Evolutionary conservation across 2,329 filamentous ascomycete genomes (phyloP).

Genomic region (Lasiodiplodia citricola): DNA sequence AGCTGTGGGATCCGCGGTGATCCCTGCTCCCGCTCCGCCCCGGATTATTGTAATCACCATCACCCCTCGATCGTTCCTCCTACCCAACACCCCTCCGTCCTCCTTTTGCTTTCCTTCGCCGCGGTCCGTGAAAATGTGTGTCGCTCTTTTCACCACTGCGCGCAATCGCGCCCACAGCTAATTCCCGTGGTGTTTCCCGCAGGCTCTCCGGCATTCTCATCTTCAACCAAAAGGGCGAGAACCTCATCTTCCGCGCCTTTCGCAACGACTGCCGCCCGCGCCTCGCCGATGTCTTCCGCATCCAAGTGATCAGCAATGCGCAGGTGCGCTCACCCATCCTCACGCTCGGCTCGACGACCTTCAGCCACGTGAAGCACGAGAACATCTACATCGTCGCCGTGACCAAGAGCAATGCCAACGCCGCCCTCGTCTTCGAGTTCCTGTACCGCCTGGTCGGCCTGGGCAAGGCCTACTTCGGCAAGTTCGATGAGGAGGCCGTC

Average conservation of each 20-base stretch:
- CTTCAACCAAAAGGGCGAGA: constrained; percentile 99
- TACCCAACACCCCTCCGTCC: constrained; percentile 6
- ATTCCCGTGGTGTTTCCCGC: constrained; percentile 25
- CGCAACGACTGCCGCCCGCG: constrained; percentile 97
- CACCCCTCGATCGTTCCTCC: constrained; percentile 24
- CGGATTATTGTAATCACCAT: constrained; percentile 23
- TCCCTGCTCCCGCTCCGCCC: constrained; percentile 26
- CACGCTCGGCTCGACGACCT: constrained; percentile 95
- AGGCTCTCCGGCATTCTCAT: constrained; percentile 98
- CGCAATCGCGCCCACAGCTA: constrained; percentile 17
- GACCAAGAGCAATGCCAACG: constrained; percentile 99
- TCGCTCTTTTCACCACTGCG: constrained; percentile 1
- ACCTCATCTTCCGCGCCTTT: constrained; percentile 98
- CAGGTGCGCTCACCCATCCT: constrained; percentile 97
- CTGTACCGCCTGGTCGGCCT: constrained; percentile 89
- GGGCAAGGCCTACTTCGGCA: constrained; percentile 95
- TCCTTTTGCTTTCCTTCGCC: neutral
- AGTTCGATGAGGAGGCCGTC: constrained; percentile 98
- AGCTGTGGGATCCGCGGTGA: constrained; percentile 14
- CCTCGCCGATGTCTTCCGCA: constrained; percentile 98
- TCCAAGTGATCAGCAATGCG: constrained; percentile 98
- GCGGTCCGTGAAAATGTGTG: constrained; percentile 22
- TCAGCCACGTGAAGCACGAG: constrained; percentile 99
- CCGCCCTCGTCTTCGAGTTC: constrained; percentile 96
- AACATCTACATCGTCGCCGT: constrained; percentile 98